Evolutionary conservation across 2,329 filamentous ascomycete genomes (phyloP), one percentile per base, ranked within the genome.

Genomic region (Monilinia laxa): DNA sequence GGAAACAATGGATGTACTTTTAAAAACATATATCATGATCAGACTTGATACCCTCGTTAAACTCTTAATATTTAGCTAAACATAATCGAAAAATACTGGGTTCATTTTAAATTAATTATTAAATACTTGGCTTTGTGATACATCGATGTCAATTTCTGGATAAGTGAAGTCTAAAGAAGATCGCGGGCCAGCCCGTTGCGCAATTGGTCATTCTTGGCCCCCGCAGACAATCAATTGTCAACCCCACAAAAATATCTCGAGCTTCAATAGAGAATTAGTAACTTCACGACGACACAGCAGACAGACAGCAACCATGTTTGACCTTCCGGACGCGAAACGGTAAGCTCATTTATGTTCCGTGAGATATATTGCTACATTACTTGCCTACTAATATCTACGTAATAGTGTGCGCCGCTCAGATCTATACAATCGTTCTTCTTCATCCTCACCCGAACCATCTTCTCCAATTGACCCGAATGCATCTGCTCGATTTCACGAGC

Each of bases 371-470:
- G 18, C 18, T 18, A 51, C 7, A 25, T 57, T 38, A 7, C 20
- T 51, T 51, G 25, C 38, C 56, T 28, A 42, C 66, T 71, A 63
- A 71, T 31, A 23, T 28, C 38, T 42, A 18, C n/a, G 63, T 59
- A 28, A 65, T n/a, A 77, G 85, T 69, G 82, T 88, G 64, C 81
- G 85, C 40, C 81, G 86, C 65, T 80, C 83, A 70, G 84, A 87
- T 51, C 76, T 88, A 25, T 79, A 80, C 66, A 77, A 75, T 57
- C 62, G 79, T 42, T 70, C 70, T 1, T 20, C 47, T 47, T 70
- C 71, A 28, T 56, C 68, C 9, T 64, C 60, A 58, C 70, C 67
- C 45, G 72, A 69, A 51, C 64, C 65, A 31, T n/a, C 65, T 52
- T 66, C 64, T 7, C 56, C 64, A 42, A 57, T 75, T 80, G 68